Evolutionary conservation across 2,329 filamentous ascomycete genomes (phyloP).

Genomic region (Dothidotthia symphoricarpi): DNA sequence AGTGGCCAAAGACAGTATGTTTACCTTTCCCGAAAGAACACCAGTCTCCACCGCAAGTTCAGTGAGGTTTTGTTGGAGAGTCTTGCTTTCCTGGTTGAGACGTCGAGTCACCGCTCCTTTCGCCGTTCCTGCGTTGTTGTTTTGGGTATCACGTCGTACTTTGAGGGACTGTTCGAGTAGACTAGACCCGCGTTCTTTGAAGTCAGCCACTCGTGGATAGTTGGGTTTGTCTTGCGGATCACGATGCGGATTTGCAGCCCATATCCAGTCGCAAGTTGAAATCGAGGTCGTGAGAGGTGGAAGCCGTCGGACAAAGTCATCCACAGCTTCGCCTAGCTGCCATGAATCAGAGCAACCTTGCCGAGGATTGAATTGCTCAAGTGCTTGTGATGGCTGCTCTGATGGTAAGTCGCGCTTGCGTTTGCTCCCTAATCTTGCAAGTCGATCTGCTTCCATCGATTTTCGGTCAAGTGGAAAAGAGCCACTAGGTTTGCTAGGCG

Average conservation of each 20-base stretch:
- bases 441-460: conserved; percentile 15
- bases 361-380: conserved; percentile 54
- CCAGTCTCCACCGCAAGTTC: conserved; percentile 59
- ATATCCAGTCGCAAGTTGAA: conserved; percentile 65
- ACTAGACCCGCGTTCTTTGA: conserved; percentile 55
- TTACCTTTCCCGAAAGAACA: conserved; percentile 66
- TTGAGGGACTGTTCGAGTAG: conserved; percentile 53
- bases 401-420: conserved; percentile 12
- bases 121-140: conserved; percentile 51
- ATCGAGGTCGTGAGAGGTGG: conserved; percentile 59
- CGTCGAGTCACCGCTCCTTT: conserved; percentile 40
- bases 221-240: conserved; percentile 33
- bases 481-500: conserved; percentile 4
- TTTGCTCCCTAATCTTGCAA: conserved; percentile 9
- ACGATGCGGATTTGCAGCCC: conserved; percentile 63
- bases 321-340: conserved; percentile 63
- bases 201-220: conserved; percentile 47
- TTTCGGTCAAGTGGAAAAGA: conserved; percentile 9
- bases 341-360: conserved; percentile 55
- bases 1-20: conserved; percentile 1
- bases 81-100: conserved; percentile 44
- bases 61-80: conserved; percentile 56
- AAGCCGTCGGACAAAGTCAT: conserved; percentile 65
- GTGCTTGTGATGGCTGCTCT: conserved; percentile 2
- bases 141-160: conserved; percentile 51